These are phyloP conservation scores for Proliferodiscus dingleyae DNA, from an alignment of 2,329 filamentous ascomycete genomes.

Conservation along the genomic window DNA sequence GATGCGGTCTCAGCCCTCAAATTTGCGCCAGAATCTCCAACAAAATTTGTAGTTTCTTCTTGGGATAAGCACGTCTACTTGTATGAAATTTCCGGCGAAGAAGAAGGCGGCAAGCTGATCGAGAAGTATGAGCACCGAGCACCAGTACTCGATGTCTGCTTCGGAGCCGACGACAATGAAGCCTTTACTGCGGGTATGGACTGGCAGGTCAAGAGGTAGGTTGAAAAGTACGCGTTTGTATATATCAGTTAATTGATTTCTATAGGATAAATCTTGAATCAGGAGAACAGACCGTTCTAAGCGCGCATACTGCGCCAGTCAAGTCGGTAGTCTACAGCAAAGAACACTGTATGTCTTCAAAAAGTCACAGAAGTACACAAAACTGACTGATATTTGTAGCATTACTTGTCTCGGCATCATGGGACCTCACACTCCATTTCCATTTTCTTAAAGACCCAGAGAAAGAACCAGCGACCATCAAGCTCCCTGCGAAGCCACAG, in stretches of 20 bases:
- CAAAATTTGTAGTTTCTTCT: conserved; percentile 79
- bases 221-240: not conserved
- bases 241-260: conserved; percentile 4
- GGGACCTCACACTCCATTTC: conserved; percentile 87
- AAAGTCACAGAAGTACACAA: not conserved
- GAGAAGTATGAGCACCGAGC: conserved; percentile 75
- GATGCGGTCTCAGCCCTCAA: conserved; percentile 84
- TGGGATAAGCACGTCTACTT: conserved; percentile 93
- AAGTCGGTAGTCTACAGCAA: conserved; percentile 79
- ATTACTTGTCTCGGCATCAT: conserved; percentile 83
- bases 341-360: conserved; percentile 52
- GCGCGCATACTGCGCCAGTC: conserved; percentile 73
- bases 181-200: conserved; percentile 86
- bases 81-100: conserved; percentile 66
- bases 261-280: conserved; percentile 64
- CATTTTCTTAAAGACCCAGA: conserved; percentile 57
- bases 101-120: conserved; percentile 53
- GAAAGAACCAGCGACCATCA: conserved; percentile 56
- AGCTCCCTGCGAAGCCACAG: conserved; percentile 82
- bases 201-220: conserved; percentile 72
- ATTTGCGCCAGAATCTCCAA: conserved; percentile 74
- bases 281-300: conserved; percentile 68
- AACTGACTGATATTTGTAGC: conserved; percentile 36
- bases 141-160: conserved; percentile 87
- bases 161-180: conserved; percentile 75